These are phyloP conservation scores for Penicillium riverlandense DNA, from an alignment of 495 filamentous ascomycete species.

Conservation along the genomic window DNA sequence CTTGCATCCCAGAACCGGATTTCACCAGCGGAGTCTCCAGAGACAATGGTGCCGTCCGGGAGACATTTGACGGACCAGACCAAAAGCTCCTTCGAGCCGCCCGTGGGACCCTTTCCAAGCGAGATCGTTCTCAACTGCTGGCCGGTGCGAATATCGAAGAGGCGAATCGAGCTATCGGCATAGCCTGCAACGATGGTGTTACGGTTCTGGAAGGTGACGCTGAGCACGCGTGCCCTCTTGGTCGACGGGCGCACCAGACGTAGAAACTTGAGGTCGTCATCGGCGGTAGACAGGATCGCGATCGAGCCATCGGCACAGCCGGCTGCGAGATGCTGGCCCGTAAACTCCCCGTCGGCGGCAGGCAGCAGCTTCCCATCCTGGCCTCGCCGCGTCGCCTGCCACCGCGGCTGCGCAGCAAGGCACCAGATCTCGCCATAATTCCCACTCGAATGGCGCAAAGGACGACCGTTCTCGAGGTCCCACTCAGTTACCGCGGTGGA, in stretches of 20 bases:
- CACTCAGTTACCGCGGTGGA: slow-evolving; percentile 90
- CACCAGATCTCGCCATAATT: slow-evolving; percentile 98
- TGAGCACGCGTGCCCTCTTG: slow-evolving; percentile 80
- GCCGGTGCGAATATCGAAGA: slow-evolving; percentile 80
- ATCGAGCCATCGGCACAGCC: slow-evolving; percentile 91
- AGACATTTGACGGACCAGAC: slow-evolving; percentile 91
- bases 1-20: slow-evolving; percentile 89
- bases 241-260: slow-evolving; percentile 63
- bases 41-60: slow-evolving; percentile 81
- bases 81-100: slow-evolving; percentile 74
- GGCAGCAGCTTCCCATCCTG: slow-evolving; percentile 25
- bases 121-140: slow-evolving; percentile 71
- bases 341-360: slow-evolving; percentile 36
- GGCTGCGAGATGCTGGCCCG: slow-evolving; percentile 69
- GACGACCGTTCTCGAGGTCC: slow-evolving; percentile 72
- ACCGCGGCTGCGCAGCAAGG: slow-evolving; percentile 75
- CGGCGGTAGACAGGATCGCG: slow-evolving; percentile 75
- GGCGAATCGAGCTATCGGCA: slow-evolving; percentile 82
- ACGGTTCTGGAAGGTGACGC: slow-evolving; percentile 79
- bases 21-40: slow-evolving; percentile 89
- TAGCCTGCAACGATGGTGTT: slow-evolving; percentile 81
- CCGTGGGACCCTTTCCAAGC: slow-evolving; percentile 65
- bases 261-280: slow-evolving; percentile 68
- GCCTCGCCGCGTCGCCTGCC: slow-evolving; percentile 30
- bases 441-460: slow-evolving; percentile 74